Conservation (phyloP, 331 rosid species). For the Acacia pycnantha region DNA sequence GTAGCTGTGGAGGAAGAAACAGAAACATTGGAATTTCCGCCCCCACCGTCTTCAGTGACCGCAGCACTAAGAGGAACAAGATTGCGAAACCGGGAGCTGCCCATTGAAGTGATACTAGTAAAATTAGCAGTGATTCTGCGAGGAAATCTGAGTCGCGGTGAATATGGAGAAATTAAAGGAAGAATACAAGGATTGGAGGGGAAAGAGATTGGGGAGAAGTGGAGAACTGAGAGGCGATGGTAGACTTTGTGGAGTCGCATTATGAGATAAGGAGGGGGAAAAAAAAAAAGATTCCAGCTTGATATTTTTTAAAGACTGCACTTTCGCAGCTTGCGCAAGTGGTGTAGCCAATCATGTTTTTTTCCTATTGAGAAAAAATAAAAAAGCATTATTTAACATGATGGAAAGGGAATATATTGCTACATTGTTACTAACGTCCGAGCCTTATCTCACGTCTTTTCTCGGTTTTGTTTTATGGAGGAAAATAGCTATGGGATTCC, state of each 20-base stretch:
- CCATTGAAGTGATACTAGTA: constrained; percentile 42
- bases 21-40: constrained; percentile 47
- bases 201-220: constrained; percentile 34
- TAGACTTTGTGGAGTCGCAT: constrained; percentile 59
- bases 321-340: background rate
- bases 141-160: constrained; percentile 26
- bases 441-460: background rate
- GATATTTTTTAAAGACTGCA: background rate
- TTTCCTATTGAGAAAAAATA: background rate
- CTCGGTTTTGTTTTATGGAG: background rate
- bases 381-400: background rate
- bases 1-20: constrained; percentile 43
- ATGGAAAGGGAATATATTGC: background rate
- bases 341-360: background rate
- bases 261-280: constrained; percentile 4
- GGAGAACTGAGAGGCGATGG: constrained; percentile 56
- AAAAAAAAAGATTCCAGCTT: background rate
- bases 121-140: constrained; percentile 23
- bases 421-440: background rate
- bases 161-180: constrained; percentile 18
- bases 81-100: constrained; percentile 48
- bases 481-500: background rate
- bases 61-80: constrained; percentile 51
- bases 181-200: constrained; percentile 37
- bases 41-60: constrained; percentile 44